Conservation (phyloP, 768 basidiomycete species). For the Macrolepiota fuliginosa region DNA sequence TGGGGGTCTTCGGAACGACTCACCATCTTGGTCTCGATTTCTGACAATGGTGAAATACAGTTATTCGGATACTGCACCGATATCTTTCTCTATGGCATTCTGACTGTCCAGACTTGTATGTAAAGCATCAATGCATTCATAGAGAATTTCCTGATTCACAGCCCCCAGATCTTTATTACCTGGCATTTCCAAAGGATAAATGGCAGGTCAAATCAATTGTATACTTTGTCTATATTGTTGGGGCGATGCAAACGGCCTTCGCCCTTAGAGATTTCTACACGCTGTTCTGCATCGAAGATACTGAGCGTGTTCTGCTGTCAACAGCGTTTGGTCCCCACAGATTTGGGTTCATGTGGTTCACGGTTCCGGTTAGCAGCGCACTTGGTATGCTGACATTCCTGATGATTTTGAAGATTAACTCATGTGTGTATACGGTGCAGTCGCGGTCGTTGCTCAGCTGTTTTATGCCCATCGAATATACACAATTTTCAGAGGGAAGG, state of each 20-base stretch:
- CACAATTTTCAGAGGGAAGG: not conserved
- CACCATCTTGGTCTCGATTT: no score
- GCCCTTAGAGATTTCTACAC: not conserved
- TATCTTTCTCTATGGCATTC: conserved; percentile 4
- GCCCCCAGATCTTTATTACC: not conserved
- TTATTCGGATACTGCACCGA: conserved; percentile 1
- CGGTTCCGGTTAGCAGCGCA: not conserved
- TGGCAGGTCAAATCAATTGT: not conserved
- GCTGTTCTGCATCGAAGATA: not conserved
- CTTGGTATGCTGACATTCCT: not conserved
- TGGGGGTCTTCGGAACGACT: no score
- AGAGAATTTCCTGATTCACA: not conserved
- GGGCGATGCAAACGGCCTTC: not conserved
- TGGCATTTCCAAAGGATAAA: conserved; percentile 6
- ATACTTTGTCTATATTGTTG: not conserved
- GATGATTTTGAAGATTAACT: not conserved
- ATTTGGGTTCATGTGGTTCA: conserved; percentile 1
- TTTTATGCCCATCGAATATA: conserved; percentile 2
- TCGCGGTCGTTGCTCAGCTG: not conserved
- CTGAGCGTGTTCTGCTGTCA: no score
- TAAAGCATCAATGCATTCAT: not conserved
- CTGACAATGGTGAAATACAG: not conserved
- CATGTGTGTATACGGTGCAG: not conserved
- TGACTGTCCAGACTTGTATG: conserved; percentile 7
- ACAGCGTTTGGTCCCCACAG: not conserved